Conservation (phyloP, 139 green algal genomes). For the Mychonastes homosphaera region DNA sequence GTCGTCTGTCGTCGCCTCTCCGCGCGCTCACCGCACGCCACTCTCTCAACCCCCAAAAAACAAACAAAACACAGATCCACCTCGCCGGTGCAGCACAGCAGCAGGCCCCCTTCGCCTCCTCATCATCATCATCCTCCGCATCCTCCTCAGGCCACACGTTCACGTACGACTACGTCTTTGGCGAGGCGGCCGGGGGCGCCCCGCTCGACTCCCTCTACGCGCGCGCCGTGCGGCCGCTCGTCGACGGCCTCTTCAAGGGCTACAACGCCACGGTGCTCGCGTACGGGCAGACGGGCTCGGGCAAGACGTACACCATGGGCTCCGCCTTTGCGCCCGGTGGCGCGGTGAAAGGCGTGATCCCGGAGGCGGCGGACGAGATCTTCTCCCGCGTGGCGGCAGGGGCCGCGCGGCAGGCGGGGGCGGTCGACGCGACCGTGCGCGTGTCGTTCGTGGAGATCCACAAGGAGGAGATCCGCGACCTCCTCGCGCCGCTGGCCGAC, state of each 20-base stretch:
- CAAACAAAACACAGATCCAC: background rate
- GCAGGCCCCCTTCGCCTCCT: background rate
- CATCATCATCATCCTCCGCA: background rate
- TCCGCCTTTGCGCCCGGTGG: conserved; percentile 46
- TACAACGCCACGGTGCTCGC: conserved; percentile 84
- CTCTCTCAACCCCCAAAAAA: too few relatives aligned
- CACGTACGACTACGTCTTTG: conserved; percentile 78
- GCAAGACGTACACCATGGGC: conserved; percentile 89
- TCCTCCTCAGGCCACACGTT: conserved; percentile 42
- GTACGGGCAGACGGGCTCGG: conserved; percentile 58
- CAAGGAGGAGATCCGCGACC: conserved; percentile 81
- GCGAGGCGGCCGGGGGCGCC: conserved; percentile 29
- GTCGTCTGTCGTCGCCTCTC: background rate
- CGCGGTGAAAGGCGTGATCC: conserved; percentile 60
- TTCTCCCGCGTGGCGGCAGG: too few relatives aligned
- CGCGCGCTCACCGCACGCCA: conserved; percentile 1
- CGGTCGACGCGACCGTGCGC: conserved; percentile 53
- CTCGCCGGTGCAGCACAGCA: conserved; percentile 1
- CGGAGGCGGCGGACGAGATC: conserved; percentile 61
- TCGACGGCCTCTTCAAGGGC: conserved; percentile 74
- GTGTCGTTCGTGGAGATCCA: conserved; percentile 91
- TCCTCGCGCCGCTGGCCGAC: too few relatives aligned
- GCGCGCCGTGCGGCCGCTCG: conserved; percentile 64
- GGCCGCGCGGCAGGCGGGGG: conserved; percentile 26
- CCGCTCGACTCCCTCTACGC: conserved; percentile 44